Percentiles rank a stretch among this genome's conserved stretches.
These are phyloP conservation scores for Penicillium soppii DNA, from an alignment of 495 filamentous ascomycete genomes.

Conservation along the genomic window DNA sequence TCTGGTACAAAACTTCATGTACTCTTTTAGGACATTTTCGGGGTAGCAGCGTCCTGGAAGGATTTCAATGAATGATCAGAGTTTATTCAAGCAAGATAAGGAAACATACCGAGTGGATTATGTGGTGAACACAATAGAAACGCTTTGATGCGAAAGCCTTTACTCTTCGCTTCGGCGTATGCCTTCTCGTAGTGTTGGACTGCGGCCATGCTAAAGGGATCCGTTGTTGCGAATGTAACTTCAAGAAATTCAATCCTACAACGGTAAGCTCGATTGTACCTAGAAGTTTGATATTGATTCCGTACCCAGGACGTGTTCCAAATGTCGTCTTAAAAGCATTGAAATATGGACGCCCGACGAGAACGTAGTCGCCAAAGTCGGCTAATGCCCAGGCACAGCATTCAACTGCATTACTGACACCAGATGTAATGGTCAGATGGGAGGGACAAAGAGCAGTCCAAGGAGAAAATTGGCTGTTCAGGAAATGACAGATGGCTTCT, in stretches of 20 bases:
- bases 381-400: slow-evolving; percentile 25
- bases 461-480: slow-evolving; percentile 23
- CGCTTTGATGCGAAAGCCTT: slow-evolving; percentile 36
- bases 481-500: slow-evolving; percentile 22
- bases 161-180: slow-evolving; percentile 9
- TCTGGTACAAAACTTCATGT: slow-evolving; percentile 35
- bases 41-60: slow-evolving; percentile 36
- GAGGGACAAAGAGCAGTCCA: slow-evolving; percentile 7
- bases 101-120: slow-evolving; percentile 40
- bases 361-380: slow-evolving; percentile 28
- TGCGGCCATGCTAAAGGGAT: slow-evolving; percentile 41
- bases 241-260: slow-evolving; percentile 30
- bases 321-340: slow-evolving; percentile 17
- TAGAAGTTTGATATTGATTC: background rate
- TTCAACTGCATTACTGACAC: slow-evolving; percentile 28
- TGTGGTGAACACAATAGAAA: slow-evolving; percentile 52
- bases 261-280: background rate
- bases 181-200: slow-evolving; percentile 28
- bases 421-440: slow-evolving; percentile 25
- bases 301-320: slow-evolving; percentile 1
- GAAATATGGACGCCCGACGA: slow-evolving; percentile 30
- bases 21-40: slow-evolving; percentile 29
- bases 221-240: slow-evolving; percentile 34
- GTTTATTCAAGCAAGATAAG: background rate
- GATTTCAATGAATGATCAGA: background rate